Evolutionary conservation across 2,329 filamentous ascomycete species (phyloP).

Genomic region (Raffaelea ambrosiae): DNA sequence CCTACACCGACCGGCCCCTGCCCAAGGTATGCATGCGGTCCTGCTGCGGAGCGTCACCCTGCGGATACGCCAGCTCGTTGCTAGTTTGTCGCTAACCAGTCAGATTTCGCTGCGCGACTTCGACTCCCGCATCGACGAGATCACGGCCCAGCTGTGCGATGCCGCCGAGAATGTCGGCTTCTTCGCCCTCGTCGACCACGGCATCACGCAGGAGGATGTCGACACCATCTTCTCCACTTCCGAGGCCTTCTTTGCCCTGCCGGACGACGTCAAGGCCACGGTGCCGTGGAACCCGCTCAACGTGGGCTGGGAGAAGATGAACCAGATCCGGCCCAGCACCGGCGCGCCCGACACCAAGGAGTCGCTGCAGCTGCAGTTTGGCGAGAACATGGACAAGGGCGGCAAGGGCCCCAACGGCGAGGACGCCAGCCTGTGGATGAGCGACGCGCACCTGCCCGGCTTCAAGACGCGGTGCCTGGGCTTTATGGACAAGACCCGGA

Average conservation of each 20-base stretch:
- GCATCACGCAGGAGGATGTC: conserved; percentile 31
- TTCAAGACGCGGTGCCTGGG: conserved; percentile 34
- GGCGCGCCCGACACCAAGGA: conserved; percentile 52
- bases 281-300: conserved; percentile 48
- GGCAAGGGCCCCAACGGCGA: conserved; percentile 22
- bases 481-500: conserved; percentile 48
- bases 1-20: conserved; percentile 10
- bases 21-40: conserved; percentile 9
- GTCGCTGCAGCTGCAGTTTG: conserved; percentile 55
- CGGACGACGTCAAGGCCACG: conserved; percentile 40
- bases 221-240: conserved; percentile 27
- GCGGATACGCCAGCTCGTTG: conserved; percentile 8
- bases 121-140: conserved; percentile 40
- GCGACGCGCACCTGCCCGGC: conserved; percentile 32
- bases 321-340: conserved; percentile 51
- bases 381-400: conserved; percentile 36
- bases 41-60: too few species aligned
- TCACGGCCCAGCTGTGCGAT: conserved; percentile 40
- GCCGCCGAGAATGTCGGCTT: conserved; percentile 52
- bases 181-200: conserved; percentile 46
- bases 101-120: conserved; percentile 47
- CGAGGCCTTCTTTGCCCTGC: conserved; percentile 43
- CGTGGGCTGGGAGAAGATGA: conserved; percentile 52
- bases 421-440: conserved; percentile 33
- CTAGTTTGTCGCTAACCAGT: not conserved